Conservation (phyloP, 371 early-diverging fungal genomes). For the Furculomyces boomerangus region DNA sequence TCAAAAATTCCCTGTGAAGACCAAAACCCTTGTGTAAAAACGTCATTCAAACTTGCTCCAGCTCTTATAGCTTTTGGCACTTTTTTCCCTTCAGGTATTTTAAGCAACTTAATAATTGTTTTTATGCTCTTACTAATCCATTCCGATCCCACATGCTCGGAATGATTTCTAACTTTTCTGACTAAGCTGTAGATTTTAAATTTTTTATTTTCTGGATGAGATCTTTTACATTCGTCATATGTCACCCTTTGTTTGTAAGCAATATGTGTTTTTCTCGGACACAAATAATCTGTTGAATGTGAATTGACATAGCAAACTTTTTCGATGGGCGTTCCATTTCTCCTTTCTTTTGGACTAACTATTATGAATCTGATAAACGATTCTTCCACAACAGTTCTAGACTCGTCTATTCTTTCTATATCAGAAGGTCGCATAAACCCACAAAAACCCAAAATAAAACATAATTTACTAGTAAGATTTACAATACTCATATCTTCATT, state of each 20-base stretch:
- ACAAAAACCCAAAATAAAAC: not conserved
- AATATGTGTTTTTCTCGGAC: not conserved
- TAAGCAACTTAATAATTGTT: not conserved
- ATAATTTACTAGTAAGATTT: not conserved
- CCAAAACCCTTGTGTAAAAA: slow-evolving; percentile 8
- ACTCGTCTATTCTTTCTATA: not conserved
- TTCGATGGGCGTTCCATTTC: not conserved
- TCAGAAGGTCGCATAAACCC: not conserved
- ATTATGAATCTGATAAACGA: not conserved
- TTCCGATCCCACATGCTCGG: not conserved
- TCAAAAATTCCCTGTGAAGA: slow-evolving; percentile 5
- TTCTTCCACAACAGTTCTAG: not conserved
- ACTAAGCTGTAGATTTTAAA: not conserved
- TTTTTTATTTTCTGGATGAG: not conserved
- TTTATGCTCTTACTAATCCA: not conserved
- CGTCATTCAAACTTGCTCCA: not conserved
- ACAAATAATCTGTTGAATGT: not conserved
- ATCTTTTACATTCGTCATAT: not conserved
- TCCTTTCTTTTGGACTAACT: not conserved
- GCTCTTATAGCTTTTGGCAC: not conserved
- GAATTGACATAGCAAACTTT: not conserved
- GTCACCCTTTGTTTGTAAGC: slow-evolving; percentile 5
- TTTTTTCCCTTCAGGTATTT: not conserved
- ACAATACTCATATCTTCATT: not conserved
- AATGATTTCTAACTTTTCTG: not conserved